phyloP scores from a whole-genome alignment of 306 rosid species.

The Acacia melanoxylon region DNA sequence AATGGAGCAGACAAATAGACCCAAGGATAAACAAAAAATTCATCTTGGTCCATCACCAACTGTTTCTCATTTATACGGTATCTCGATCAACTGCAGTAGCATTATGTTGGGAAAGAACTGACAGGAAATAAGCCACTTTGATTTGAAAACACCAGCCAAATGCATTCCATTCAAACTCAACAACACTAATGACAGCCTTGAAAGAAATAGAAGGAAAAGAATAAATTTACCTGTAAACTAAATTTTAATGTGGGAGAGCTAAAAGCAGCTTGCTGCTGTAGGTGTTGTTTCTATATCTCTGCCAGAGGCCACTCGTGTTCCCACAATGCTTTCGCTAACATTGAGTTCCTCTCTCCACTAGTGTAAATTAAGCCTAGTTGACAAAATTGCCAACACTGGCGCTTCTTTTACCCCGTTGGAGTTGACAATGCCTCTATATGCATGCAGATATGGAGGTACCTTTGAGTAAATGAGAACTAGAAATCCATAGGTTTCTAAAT shows the following conservation, averaged over 20 bases:
- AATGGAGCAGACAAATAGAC: neutral
- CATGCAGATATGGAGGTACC: neutral
- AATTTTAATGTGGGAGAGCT: neutral
- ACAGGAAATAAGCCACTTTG: neutral
- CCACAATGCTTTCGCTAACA: neutral
- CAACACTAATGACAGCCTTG: neutral
- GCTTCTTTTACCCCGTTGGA: neutral
- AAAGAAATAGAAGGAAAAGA: neutral
- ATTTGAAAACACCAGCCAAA: neutral
- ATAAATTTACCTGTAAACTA: neutral
- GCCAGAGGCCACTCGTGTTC: neutral
- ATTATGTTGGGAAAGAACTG: neutral
- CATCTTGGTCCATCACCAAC: neutral
- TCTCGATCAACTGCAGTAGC: constrained; percentile 1
- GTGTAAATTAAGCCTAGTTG: constrained; percentile 3
- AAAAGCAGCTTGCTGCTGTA: neutral
- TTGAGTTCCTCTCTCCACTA: neutral
- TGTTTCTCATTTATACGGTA: neutral
- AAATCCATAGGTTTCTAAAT: neutral
- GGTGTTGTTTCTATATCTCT: neutral
- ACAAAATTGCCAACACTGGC: neutral
- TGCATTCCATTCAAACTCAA: neutral
- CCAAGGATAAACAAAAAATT: neutral
- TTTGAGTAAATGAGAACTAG: neutral
- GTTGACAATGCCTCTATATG: neutral